phyloP scores from a whole-genome alignment of 768 basidiomycete species.

The Serendipita indica region DNA sequence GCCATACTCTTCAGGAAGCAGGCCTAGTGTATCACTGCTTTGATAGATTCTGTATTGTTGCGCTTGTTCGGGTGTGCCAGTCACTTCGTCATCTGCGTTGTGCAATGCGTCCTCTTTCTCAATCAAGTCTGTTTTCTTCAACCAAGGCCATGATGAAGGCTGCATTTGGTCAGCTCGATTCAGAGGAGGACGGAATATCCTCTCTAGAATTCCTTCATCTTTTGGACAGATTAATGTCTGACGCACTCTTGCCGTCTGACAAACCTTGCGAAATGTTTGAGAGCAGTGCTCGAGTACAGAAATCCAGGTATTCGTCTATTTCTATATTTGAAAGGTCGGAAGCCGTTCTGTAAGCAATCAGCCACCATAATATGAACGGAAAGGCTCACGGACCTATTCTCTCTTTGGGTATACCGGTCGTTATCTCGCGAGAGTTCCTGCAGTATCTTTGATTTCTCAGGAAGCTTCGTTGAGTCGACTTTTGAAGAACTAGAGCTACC shows the following conservation, averaged over 20 bases:
- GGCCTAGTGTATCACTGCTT: conserved; percentile 50
- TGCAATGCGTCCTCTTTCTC: conserved; percentile 2
- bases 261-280: too few relatives aligned
- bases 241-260: too few relatives aligned
- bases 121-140: conserved; percentile 22
- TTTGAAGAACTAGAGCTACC: not conserved
- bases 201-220: too few relatives aligned
- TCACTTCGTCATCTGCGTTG: conserved; percentile 11
- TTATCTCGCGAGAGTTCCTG: too few relatives aligned
- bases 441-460: conserved; percentile 1
- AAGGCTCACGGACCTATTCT: too few relatives aligned
- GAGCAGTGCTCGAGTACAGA: conserved; percentile 43
- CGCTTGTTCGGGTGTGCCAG: conserved; percentile 33
- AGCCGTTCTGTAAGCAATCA: conserved; percentile 30
- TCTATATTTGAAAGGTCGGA: conserved; percentile 35
- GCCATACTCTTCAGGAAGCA: conserved; percentile 35
- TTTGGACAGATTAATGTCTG: too few relatives aligned
- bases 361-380: too few relatives aligned
- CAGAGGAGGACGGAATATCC: too few relatives aligned
- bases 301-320: conserved; percentile 50
- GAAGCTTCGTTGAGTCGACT: not conserved
- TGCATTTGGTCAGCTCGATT: too few relatives aligned
- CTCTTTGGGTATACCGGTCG: too few relatives aligned
- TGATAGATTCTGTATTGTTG: conserved; percentile 49
- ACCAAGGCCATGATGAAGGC: conserved; percentile 16